A percentile compares a stretch with the other conserved stretches of the same genome.
Evolutionary conservation across 306 rosid species (phyloP).

Genomic region (Dryas octopetala): DNA sequence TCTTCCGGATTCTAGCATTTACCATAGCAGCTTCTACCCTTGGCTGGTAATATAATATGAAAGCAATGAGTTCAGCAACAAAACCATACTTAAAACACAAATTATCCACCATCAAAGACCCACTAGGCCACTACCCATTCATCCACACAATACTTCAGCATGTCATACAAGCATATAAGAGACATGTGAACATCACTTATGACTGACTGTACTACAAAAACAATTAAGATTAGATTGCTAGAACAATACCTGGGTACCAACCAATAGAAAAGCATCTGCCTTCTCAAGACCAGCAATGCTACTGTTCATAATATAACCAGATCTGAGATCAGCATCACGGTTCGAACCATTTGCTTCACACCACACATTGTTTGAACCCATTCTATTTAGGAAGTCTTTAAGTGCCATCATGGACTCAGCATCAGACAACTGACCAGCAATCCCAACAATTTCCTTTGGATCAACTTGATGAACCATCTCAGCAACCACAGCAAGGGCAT

Average conservation of each 20-base stretch:
- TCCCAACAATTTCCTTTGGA: slow-evolving; percentile 85
- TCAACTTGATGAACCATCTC: slow-evolving; percentile 71
- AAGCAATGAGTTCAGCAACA: slow-evolving; percentile 18
- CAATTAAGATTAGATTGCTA: slow-evolving; percentile 18
- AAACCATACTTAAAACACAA: slow-evolving; percentile 19
- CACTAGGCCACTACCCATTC: background rate
- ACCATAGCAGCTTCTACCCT: slow-evolving; percentile 98
- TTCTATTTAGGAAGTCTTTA: slow-evolving; percentile 81
- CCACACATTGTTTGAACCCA: slow-evolving; percentile 95
- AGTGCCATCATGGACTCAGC: slow-evolving; percentile 96
- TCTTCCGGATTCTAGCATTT: slow-evolving; percentile 91
- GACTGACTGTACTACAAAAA: background rate
- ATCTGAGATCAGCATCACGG: slow-evolving; percentile 81
- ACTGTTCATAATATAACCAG: slow-evolving; percentile 86
- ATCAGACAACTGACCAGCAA: slow-evolving; percentile 92
- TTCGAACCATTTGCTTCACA: slow-evolving; percentile 77
- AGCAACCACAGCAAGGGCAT: slow-evolving; percentile 86
- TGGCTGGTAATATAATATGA: slow-evolving; percentile 63
- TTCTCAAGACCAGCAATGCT: slow-evolving; percentile 89
- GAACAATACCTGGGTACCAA: slow-evolving; percentile 86
- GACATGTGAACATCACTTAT: background rate
- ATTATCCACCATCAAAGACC: slow-evolving; percentile 8
- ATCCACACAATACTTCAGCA: background rate
- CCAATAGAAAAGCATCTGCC: slow-evolving; percentile 88
- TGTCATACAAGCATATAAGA: slow-evolving; percentile 15